phyloP scores from a whole-genome alignment of 148 eudicot species.

The Silene conica region DNA sequence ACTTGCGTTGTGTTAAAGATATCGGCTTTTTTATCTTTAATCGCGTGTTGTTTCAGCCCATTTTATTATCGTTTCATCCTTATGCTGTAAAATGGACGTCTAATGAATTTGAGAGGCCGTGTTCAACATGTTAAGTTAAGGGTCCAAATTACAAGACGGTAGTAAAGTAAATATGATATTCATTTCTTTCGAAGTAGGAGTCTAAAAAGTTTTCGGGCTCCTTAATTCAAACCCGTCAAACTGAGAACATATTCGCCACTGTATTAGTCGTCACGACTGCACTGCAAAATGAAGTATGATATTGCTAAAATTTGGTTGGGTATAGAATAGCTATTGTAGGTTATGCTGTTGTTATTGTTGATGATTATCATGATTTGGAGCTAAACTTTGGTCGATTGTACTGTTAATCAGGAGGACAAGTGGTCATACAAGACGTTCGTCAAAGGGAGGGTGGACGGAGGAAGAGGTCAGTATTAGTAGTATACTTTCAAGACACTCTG shows the following conservation, averaged over 20 bases:
- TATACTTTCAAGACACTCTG: not conserved
- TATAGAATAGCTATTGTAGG: not conserved
- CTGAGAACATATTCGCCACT: not conserved
- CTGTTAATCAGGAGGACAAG: slow-evolving; percentile 31
- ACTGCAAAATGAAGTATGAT: not conserved
- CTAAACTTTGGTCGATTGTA: not conserved
- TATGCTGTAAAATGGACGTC: not conserved
- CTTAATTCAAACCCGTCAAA: not conserved
- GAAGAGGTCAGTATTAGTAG: slow-evolving; percentile 64
- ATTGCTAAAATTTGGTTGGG: not conserved
- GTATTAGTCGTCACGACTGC: not conserved
- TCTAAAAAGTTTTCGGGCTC: not conserved
- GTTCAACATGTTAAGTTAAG: too few species aligned
- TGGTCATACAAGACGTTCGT: slow-evolving; percentile 51
- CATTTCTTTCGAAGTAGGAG: not conserved
- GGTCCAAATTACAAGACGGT: too few species aligned
- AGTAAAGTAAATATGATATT: too few species aligned
- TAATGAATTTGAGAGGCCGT: too few species aligned
- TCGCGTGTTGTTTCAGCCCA: not conserved
- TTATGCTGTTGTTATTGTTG: not conserved
- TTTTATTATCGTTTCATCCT: not conserved
- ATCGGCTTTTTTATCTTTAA: not conserved
- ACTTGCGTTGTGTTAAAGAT: not conserved
- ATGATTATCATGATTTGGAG: not conserved
- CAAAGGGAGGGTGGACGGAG: slow-evolving; percentile 84